Evolutionary conservation across 306 rosid genomes (phyloP).

Genomic region (Inga oerstediana): DNA sequence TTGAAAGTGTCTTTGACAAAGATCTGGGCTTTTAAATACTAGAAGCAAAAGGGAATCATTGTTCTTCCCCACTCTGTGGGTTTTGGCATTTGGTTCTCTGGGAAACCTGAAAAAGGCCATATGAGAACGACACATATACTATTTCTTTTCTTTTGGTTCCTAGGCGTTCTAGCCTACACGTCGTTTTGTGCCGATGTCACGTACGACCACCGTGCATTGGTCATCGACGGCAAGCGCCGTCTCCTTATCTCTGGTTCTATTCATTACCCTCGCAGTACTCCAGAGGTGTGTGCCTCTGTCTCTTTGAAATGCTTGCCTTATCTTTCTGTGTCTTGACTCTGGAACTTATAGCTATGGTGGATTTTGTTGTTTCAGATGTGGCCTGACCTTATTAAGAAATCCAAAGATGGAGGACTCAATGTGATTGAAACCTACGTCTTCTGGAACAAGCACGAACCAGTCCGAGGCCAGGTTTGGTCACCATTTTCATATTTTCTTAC

Average conservation of each 20-base stretch:
- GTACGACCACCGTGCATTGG: constrained; percentile 83
- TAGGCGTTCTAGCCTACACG: constrained; percentile 41
- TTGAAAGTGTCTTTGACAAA: background rate
- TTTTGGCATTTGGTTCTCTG: background rate
- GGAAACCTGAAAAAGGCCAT: background rate
- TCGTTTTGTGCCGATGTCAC: constrained; percentile 62
- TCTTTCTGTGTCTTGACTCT: background rate
- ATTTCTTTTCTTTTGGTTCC: constrained; percentile 40
- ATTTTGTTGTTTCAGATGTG: constrained; percentile 71
- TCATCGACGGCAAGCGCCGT: constrained; percentile 79
- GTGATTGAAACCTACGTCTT: constrained; percentile 92
- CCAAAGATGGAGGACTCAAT: constrained; percentile 95
- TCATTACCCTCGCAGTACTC: constrained; percentile 97
- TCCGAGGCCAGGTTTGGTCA: constrained; percentile 66
- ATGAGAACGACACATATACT: constrained; percentile 51
- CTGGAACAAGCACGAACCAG: constrained; percentile 90
- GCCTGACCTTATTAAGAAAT: constrained; percentile 89
- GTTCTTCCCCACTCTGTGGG: background rate
- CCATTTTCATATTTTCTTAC: constrained; percentile 15
- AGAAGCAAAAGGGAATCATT: constrained; percentile 23
- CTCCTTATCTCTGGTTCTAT: constrained; percentile 87
- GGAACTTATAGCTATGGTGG: constrained; percentile 8
- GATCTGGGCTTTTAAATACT: constrained; percentile 8
- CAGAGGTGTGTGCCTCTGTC: constrained; percentile 49
- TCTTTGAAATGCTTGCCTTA: background rate